These are phyloP conservation scores for Penicillium glabrum DNA, from an alignment of 2,329 filamentous ascomycete species.

Conservation along the genomic window DNA sequence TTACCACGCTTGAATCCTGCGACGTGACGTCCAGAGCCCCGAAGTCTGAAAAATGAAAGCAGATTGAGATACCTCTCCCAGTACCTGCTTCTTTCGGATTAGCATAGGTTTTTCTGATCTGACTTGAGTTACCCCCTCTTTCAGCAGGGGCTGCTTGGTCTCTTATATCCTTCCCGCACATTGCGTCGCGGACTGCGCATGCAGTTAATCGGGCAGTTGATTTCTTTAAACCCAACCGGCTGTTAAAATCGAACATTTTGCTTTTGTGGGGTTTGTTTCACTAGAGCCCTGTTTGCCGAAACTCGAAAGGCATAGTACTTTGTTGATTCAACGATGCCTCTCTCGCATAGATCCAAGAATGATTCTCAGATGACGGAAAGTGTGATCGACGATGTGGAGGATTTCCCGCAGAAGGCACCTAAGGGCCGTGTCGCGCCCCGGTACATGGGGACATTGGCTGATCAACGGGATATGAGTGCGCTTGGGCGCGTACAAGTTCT, in stretches of 20 bases:
- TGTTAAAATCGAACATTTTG: neutral
- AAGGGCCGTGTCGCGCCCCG: conserved; percentile 34
- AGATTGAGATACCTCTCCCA: conserved; percentile 4
- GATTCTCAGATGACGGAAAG: conserved; percentile 16
- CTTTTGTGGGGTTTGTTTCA: neutral
- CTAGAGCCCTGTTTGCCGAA: neutral
- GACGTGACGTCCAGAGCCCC: conserved; percentile 2
- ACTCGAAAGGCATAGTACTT: neutral
- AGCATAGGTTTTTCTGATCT: neutral
- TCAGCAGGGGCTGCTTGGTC: neutral
- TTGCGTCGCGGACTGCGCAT: neutral
- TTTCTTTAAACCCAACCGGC: neutral
- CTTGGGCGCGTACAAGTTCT: conserved; percentile 42
- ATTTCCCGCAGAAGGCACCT: conserved; percentile 18
- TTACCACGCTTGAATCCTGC: conserved; percentile 15
- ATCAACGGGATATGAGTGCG: conserved; percentile 39
- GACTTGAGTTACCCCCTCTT: neutral
- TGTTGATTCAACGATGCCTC: conserved; percentile 9
- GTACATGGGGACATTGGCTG: conserved; percentile 39
- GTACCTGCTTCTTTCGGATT: conserved; percentile 18
- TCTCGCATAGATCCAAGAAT: conserved; percentile 4
- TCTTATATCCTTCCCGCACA: neutral
- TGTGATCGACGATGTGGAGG: conserved; percentile 14
- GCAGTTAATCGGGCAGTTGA: neutral
- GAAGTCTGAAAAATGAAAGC: neutral